Percentiles rank a stretch among this genome's conserved stretches.
phyloP scores from a whole-genome alignment of 2,329 filamentous ascomycete species.

The Penicillium sp. region DNA sequence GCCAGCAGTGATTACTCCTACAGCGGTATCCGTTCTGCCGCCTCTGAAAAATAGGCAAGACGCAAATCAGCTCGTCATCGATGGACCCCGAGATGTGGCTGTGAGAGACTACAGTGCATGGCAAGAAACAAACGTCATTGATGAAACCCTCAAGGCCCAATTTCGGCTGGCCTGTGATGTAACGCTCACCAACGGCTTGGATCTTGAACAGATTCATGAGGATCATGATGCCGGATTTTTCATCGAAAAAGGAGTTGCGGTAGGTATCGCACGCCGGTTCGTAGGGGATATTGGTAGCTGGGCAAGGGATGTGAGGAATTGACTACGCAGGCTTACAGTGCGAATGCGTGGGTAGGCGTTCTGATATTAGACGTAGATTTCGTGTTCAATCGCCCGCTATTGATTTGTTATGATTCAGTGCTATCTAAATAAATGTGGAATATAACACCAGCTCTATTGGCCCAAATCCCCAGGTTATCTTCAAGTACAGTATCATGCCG shows the following conservation, averaged over 20 bases:
- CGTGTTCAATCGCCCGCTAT: background rate
- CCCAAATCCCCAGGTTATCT: too few species aligned
- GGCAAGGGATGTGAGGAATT: background rate
- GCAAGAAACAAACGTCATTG: slow-evolving; percentile 7
- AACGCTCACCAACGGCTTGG: slow-evolving; percentile 8
- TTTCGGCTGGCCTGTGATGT: slow-evolving; percentile 10
- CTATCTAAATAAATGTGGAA: too few species aligned
- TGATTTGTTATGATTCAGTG: background rate
- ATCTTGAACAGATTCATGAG: slow-evolving; percentile 9
- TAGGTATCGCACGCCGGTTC: slow-evolving; percentile 8
- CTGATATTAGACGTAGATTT: background rate
- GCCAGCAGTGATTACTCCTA: too few species aligned
- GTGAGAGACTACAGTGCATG: slow-evolving; percentile 5
- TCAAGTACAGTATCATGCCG: too few species aligned
- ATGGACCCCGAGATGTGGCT: slow-evolving; percentile 5
- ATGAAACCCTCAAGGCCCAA: slow-evolving; percentile 8
- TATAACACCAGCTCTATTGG: too few species aligned
- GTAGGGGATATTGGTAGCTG: slow-evolving; percentile 13
- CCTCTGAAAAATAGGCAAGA: too few species aligned
- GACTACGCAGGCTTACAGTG: background rate
- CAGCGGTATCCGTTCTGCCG: too few species aligned
- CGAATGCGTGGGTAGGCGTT: background rate
- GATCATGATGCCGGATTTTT: slow-evolving; percentile 7
- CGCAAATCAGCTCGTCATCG: slow-evolving; percentile 2
- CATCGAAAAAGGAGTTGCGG: slow-evolving; percentile 4